Base-by-base conservation (phyloP, 2,329 filamentous ascomycete genomes). In the Diaporthe citriasiana region DNA sequence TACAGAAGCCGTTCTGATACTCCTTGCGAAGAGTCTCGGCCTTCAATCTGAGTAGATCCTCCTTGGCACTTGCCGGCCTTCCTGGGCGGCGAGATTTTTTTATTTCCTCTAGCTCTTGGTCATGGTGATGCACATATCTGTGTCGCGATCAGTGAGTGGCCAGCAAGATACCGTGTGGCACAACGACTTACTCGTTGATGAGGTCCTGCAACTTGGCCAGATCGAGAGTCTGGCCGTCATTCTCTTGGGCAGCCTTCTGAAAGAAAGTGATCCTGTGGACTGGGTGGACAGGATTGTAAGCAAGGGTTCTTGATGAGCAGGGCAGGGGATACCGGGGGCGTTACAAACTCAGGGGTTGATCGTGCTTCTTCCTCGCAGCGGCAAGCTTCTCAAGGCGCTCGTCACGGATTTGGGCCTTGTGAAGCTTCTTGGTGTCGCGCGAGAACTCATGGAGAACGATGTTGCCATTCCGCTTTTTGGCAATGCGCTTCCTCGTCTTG, bases 401-500 rank as follows among this genome's bases (percentile, higher is more conserved):
- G 80, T 98, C 95, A 83, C 97, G 89, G 76, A 92, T 89, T 76
- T 91, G 90, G 27, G 97, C 97, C 79, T 92, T 90, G 82, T 95
- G 93, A 76, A 98, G 86, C 69, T 94, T 90, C 80, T 93, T 90
- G 4, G 95, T 94, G 86, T 98, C 94, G 77, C 97, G 89, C 75
- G 95, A 98, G 82, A 95, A 95, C 83, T 95, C 93, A 81, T 98
- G 96, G 30, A 98, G 88, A 40, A 92, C 92, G 60, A 94, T 89
- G 51, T 91, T 91, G 27, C 91, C 91, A 77, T 91, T 91, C 77
- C 93, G 91, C 89, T 98, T 98, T 86, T 97, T 98, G 45, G 91
- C 87, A 77, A 98, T 96, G 77, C 95, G 91, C 85, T 98, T 98
- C 76, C 93, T 91, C 27, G 97, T 93, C 82, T 98, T 98, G 76